phyloP scores from a whole-genome alignment of 1,284 basidiomycete genomes.

The Melampsora abietis-canadensis region DNA sequence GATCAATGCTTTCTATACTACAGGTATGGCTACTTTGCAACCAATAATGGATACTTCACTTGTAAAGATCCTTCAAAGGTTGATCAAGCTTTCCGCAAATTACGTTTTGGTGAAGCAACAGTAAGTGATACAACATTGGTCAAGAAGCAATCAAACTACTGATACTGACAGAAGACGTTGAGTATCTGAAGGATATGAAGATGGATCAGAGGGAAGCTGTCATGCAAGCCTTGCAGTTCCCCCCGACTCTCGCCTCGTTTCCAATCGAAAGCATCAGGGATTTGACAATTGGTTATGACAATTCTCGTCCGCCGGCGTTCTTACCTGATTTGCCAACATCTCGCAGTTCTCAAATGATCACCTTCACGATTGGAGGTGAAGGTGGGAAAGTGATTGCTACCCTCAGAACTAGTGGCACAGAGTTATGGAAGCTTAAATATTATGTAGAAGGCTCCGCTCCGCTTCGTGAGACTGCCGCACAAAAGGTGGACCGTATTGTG shows the following conservation, averaged over 20 bases:
- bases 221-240: constrained; percentile 49
- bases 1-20: background rate
- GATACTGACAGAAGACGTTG: constrained; percentile 7
- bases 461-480: background rate
- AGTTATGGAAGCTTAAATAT: constrained; percentile 51
- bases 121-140: background rate
- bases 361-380: constrained; percentile 61
- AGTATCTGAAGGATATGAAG: background rate
- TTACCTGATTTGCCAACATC: constrained; percentile 67
- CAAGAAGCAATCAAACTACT: background rate
- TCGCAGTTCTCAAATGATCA: constrained; percentile 72
- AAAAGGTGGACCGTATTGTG: constrained; percentile 25
- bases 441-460: constrained; percentile 20
- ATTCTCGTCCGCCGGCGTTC: constrained; percentile 61
- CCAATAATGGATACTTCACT: constrained; percentile 75
- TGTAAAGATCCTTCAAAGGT: constrained; percentile 65
- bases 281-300: constrained; percentile 64
- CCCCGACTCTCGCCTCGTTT: constrained; percentile 63
- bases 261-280: constrained; percentile 65
- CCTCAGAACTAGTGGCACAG: constrained; percentile 72
- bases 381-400: constrained; percentile 63
- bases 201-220: background rate
- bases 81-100: constrained; percentile 64
- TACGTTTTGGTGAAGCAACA: constrained; percentile 56
- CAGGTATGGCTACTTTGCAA: constrained; percentile 51